Evolutionary conservation across 1,139 yeast genomes (phyloP), one percentile per base, ranked within the genome.

Genomic region (Kodamaea derodonti): DNA sequence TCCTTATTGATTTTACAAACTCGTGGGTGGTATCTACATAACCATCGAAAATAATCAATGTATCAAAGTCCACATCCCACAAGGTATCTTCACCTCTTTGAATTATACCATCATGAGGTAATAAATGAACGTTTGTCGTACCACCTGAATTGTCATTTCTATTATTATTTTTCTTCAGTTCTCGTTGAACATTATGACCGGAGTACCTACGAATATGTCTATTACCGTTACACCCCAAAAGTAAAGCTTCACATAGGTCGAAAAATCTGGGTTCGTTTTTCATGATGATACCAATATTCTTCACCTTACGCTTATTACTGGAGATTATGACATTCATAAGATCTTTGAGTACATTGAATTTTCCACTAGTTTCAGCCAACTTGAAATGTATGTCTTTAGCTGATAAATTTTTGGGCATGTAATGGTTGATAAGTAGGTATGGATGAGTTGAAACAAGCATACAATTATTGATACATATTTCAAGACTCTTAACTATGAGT

Each of bases 371-470:
- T 34, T 83, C 90, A 10, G 84, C 84, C 35, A 90, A 58, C 49
- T 82, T 76, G 27, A 67, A 66, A 2, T 95, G 92, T 45, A 84
- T 80, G 46, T 88, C 96, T 54, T 83, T 81, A 35, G 81, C 76
- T 5, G 80, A 70, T 39, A 90, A 62, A 43, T 83, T 82, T 52
- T 85, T 87, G 17, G 97, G 97, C 72, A 87, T 73, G 49, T 84
- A 84, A 54, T 87, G 95, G 43, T 80, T 83, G 35, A 90, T 87
- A 35, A 92, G 61, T 33, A 90, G 61, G 51, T 84, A 90, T 1
- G 97, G 97, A 58, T 92, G 98, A 0, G 92, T 78, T 23, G 94
- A 80, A 3, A 88, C 94, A 28, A 81, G 66, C 56, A 81, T 83
- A 33, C 92, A 77, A 58, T 87, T 88, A 40, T 73, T 62, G 43